These are phyloP conservation scores for Pistacia integerrima DNA, from an alignment of 345 rosid genomes.

Conservation along the genomic window DNA sequence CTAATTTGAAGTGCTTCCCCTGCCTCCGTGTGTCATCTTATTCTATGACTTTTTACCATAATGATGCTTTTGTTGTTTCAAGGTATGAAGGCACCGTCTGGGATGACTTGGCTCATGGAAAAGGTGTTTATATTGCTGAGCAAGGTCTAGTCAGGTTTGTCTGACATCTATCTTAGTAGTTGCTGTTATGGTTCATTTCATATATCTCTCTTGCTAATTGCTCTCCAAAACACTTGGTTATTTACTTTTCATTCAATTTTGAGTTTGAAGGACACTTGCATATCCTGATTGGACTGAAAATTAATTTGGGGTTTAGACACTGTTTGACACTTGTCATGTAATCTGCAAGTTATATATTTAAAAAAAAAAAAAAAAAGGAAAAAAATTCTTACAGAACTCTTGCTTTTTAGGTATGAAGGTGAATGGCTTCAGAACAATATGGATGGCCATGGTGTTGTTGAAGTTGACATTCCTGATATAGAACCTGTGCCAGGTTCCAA, in stretches of 20 bases:
- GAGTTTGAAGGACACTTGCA: not conserved
- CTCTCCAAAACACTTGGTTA: not conserved
- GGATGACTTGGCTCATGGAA: constrained; percentile 97
- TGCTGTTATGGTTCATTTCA: not conserved
- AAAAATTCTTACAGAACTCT: not conserved
- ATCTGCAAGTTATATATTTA: not conserved
- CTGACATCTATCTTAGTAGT: not conserved
- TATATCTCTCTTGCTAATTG: constrained; percentile 9
- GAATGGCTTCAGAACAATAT: constrained; percentile 88
- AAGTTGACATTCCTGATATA: constrained; percentile 87
- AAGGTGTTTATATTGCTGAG: constrained; percentile 89
- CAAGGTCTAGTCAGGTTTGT: constrained; percentile 78
- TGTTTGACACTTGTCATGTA: no score
- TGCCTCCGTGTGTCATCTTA: not conserved
- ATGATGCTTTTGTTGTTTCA: constrained; percentile 20
- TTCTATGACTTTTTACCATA: constrained; percentile 13
- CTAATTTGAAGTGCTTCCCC: not conserved
- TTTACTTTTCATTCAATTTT: not conserved
- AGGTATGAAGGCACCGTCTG: constrained; percentile 97
- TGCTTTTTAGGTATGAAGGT: constrained; percentile 77
- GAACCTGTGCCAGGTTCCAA: constrained; percentile 93
- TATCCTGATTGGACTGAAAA: not conserved
- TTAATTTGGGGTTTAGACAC: no score
- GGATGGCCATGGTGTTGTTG: constrained; percentile 93
- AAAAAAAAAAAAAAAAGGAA: no score